Conservation (phyloP, 768 basidiomycete genomes). For the Boletus patriciae region DNA sequence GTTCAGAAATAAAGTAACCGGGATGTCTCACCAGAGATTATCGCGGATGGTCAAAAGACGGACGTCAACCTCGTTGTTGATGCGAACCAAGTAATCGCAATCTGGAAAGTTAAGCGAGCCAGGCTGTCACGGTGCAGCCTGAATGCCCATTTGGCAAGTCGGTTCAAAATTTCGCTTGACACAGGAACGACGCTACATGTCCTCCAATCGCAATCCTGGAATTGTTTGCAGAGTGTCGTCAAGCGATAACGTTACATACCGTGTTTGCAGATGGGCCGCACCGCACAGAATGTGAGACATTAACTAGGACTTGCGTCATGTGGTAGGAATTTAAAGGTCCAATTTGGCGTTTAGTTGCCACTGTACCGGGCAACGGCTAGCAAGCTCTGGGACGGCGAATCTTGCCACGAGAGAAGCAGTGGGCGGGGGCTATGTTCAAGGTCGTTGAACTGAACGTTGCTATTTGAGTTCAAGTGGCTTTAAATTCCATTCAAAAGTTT, state of each 20-base stretch:
- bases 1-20: conserved; percentile 4
- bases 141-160: no score
- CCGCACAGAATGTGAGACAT: conserved; percentile 21
- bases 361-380: not conserved
- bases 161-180: no score
- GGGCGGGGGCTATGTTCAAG: not conserved
- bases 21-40: conserved; percentile 17
- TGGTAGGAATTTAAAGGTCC: not conserved
- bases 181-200: no score
- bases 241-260: no score
- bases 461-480: conserved; percentile 3
- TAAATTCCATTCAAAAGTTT: not conserved
- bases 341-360: not conserved
- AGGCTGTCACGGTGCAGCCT: no score
- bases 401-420: not conserved
- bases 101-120: no score
- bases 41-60: conserved; percentile 1
- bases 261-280: no score
- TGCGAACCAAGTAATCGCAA: not conserved
- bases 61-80: not conserved
- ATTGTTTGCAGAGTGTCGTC: no score
- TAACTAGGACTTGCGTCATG: conserved; percentile 13
- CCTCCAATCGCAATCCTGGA: no score
- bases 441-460: conserved; percentile 1
- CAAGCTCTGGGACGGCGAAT: not conserved